Conservation (phyloP, 805 yeast genomes). For the Maudiozyma saulgeensis region DNA sequence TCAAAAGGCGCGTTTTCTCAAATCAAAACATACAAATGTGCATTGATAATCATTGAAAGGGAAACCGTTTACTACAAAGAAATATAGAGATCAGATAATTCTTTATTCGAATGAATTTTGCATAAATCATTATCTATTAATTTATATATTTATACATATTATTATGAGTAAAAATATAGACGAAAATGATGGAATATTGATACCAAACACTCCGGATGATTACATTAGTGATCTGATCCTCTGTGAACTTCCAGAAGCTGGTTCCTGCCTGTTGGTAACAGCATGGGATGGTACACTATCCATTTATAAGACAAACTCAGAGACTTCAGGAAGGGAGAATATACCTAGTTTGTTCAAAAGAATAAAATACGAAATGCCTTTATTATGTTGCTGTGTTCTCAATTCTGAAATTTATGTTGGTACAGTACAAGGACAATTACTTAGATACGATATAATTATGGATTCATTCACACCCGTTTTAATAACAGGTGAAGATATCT, state of each 20-base stretch:
- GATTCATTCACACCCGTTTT: constrained; percentile 18
- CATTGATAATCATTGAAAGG: too few species aligned
- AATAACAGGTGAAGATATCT: constrained; percentile 20
- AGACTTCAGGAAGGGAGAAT: constrained; percentile 6
- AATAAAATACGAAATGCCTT: constrained; percentile 6
- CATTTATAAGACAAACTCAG: constrained; percentile 25
- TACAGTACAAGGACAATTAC: constrained; percentile 45
- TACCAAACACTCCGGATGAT: constrained; percentile 11
- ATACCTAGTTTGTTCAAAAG: neutral
- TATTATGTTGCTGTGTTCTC: constrained; percentile 12
- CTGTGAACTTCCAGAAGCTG: constrained; percentile 22
- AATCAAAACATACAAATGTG: too few species aligned
- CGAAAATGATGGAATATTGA: neutral
- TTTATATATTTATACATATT: neutral
- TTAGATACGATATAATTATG: constrained; percentile 43
- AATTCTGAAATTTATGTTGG: constrained; percentile 36
- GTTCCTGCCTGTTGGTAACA: constrained; percentile 32
- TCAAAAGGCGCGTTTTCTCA: too few species aligned
- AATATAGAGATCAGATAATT: too few species aligned
- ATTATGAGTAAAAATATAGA: neutral
- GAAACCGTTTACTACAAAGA: too few species aligned
- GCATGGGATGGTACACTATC: constrained; percentile 49
- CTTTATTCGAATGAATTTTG: too few species aligned
- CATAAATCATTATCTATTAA: neutral
- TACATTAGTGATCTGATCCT: constrained; percentile 22